Base-by-base conservation (phyloP, 2,329 filamentous ascomycete genomes). In the Penicillium sumatraense region DNA sequence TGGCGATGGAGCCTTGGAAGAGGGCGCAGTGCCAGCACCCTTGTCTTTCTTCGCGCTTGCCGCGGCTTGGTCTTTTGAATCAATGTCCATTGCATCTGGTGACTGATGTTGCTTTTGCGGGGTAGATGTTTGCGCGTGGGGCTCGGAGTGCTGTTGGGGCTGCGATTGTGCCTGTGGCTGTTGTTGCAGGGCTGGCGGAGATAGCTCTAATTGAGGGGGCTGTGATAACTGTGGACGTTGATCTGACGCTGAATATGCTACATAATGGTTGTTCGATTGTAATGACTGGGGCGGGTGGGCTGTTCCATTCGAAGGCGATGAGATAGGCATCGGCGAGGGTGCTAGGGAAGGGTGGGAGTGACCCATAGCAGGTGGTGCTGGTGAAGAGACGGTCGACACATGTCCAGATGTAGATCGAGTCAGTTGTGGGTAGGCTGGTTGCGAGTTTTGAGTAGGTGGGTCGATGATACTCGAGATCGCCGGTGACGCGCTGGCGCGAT, bases 381-480 rank as follows among this genome's bases (percentile, higher is more conserved):
- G 70, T 2, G 69, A 68, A 14, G 67, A 64, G 33, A 67, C 59
- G 20, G 57, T 50, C 23, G 63, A 61, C 53, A 63, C 63, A 61
- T 67, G 63, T 20, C 58, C 59, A 5, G 70, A 68, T 5, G 70
- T 68, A 6, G 65, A 57, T 49, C 70, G 70, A 8, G 64, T 58
- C 3, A 66, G 65, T 14, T 59, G 54, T 24, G 67, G 59, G 53
- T 72, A 71, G n/a, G 68, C 48, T 2, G 64, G 59, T 31, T 71
- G 70, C 5, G 67, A 51, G 44, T 48, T 69, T 68, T 71, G 69
- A 27, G 72, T 64, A 58, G 64, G 72, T 68, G 88, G 89, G 63
- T 96, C 91, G 48, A 97, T 90, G 54, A 97, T 83, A 74, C 91
- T 96, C 5, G 91, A 89, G 63, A 97, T 96, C 2, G 93, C 93